phyloP scores from a whole-genome alignment of 768 basidiomycete genomes.

The Rhizopogon vesiculosus region DNA sequence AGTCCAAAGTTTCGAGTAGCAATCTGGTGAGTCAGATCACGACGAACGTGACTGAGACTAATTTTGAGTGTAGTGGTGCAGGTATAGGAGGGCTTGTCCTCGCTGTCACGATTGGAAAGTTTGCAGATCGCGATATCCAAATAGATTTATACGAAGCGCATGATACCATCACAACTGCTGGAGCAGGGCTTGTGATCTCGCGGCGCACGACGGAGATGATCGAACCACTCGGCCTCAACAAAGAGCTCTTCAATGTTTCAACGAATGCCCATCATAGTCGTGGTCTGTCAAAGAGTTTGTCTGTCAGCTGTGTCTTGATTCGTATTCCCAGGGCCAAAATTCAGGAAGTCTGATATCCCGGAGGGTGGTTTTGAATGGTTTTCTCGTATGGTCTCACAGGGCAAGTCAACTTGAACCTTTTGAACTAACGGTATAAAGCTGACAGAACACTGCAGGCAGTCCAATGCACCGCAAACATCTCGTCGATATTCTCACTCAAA shows the following conservation, averaged over 20 bases:
- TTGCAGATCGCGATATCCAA: constrained; percentile 22
- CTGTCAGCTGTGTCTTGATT: not conserved
- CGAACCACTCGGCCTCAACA: constrained; percentile 32
- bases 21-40: not conserved
- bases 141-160: constrained; percentile 41
- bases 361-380: constrained; percentile 5
- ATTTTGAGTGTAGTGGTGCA: not conserved
- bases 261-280: constrained; percentile 8
- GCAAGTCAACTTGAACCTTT: not conserved
- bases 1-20: constrained; percentile 5
- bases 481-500: constrained; percentile 16
- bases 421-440: not conserved
- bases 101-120: constrained; percentile 26
- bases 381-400: not conserved
- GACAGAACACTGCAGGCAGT: not conserved
- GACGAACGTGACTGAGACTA: not conserved
- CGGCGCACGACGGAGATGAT: constrained; percentile 40
- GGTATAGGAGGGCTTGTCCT: constrained; percentile 37
- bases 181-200: constrained; percentile 43
- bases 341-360: constrained; percentile 1
- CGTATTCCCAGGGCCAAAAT: not conserved
- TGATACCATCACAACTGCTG: constrained; percentile 29
- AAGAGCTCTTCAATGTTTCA: constrained; percentile 11
- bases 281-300: not conserved
- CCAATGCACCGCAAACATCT: constrained; percentile 23